Base-by-base conservation (phyloP, 208 protist genomes). In the Chromosphaera perkinsii region DNA sequence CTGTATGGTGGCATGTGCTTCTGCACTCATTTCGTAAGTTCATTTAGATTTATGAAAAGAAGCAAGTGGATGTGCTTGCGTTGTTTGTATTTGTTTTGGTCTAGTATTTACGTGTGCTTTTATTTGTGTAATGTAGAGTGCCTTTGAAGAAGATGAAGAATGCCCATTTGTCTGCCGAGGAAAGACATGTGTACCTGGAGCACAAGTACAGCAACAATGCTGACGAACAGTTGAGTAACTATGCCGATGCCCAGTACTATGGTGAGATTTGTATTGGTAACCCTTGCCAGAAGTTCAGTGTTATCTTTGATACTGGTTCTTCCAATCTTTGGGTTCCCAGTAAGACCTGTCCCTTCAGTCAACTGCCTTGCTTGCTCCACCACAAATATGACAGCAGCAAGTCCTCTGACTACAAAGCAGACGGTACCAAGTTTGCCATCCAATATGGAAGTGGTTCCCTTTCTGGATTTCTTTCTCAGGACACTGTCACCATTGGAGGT, bases 381-480 rank as follows among this genome's bases (percentile, higher is more conserved):
- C 48, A 68, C 62, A 87, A 87, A 65, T 95, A 94, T 77, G 65
- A 93, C 63, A 59, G 75, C 2, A 58, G 36, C n/a, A 62, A 69
- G 35, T 93, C 88, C 54, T 80, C 73, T 14, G 86, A 88, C 9
- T 90, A 91, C 69, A 52, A 70, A 33, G 64, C 79, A 2, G 88
- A 93, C 56, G 92, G 91, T 26, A 84, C 78, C 2, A 47, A 66
- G 22, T 94, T 94, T 77, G 66, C 79, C 29, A 92, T 94, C 66
- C 74, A 78, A 72, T 95, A 96, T 70, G 92, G 92, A 58, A 87
- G 80, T 75, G 94, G 93, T 42, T 77, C 82, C 10, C 77, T 95
- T 29, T 76, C 63, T 5, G 93, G 93, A 31, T 90, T 91, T 78
- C 48, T 91, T 29, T 87, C 86, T 32, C 17, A 66, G 39, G 94